phyloP scores from a whole-genome alignment of 345 rosid genomes.

The Brassica incana region DNA sequence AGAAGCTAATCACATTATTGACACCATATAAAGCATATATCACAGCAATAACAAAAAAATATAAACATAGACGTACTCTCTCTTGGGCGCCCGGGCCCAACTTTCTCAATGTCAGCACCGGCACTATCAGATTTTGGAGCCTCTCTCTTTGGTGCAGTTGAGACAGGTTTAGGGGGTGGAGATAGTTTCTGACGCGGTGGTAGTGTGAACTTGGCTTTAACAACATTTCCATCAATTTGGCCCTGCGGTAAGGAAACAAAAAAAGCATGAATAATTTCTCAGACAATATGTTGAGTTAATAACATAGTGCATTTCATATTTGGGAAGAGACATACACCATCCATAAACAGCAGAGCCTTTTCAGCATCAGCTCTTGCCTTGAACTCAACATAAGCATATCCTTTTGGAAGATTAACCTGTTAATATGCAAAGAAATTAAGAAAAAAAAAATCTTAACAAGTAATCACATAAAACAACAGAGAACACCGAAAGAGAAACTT shows the following conservation, averaged over 20 bases:
- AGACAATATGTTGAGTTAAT: not conserved
- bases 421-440: not conserved
- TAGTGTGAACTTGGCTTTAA: constrained; percentile 74
- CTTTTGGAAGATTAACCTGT: constrained; percentile 65
- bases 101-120: constrained; percentile 62
- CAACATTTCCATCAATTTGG: constrained; percentile 94
- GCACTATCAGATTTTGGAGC: constrained; percentile 54
- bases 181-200: constrained; percentile 72
- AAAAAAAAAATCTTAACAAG: not conserved
- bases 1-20: constrained; percentile 49
- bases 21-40: constrained; percentile 15
- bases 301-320: constrained; percentile 15
- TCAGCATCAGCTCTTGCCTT: constrained; percentile 93
- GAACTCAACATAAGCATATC: constrained; percentile 89
- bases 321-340: constrained; percentile 67
- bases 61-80: constrained; percentile 50
- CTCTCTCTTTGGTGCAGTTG: constrained; percentile 65
- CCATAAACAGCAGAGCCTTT: constrained; percentile 83
- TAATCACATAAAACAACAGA: not conserved
- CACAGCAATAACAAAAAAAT: not conserved
- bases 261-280: constrained; percentile 2
- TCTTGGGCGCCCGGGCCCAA: constrained; percentile 60
- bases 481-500: constrained; percentile 41
- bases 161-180: constrained; percentile 59
- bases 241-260: constrained; percentile 57